Percentiles rank a stretch among this genome's conserved stretches.
Conservation (phyloP, 495 filamentous ascomycete species). For the Penicillium lagena region DNA sequence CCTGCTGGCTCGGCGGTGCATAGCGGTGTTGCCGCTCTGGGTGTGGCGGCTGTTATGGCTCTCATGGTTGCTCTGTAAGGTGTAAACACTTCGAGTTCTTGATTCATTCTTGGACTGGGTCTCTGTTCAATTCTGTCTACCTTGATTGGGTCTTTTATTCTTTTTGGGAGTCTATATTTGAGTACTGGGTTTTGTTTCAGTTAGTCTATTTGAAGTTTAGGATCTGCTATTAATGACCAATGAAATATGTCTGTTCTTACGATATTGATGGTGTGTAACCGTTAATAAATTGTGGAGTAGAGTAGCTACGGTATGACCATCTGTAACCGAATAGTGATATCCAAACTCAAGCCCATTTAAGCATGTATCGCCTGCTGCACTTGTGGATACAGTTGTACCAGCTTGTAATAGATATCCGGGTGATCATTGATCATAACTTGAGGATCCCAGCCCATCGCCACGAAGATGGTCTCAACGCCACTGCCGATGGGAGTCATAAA, state of each 20-base stretch:
- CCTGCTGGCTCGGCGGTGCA: slow-evolving; percentile 4
- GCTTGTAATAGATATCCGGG: slow-evolving; percentile 67
- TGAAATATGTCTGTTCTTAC: not conserved
- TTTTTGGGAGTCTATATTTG: slow-evolving; percentile 7
- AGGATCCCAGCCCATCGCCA: slow-evolving; percentile 83
- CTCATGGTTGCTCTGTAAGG: slow-evolving; percentile 20
- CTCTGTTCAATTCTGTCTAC: not conserved
- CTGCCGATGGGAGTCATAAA: slow-evolving; percentile 71
- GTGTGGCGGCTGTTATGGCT: slow-evolving; percentile 20
- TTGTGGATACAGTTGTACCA: slow-evolving; percentile 75
- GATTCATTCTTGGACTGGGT: no score
- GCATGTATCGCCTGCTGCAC: slow-evolving; percentile 69
- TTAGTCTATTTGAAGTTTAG: not conserved
- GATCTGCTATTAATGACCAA: slow-evolving; percentile 14
- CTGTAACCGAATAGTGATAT: not conserved
- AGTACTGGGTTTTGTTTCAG: not conserved
- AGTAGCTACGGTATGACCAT: not conserved
- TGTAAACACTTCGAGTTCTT: not conserved
- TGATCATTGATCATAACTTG: slow-evolving; percentile 78
- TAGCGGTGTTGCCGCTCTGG: slow-evolving; percentile 10
- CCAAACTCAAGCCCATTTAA: slow-evolving; percentile 12
- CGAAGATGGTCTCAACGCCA: slow-evolving; percentile 73
- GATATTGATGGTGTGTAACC: not conserved
- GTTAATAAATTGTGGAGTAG: no score
- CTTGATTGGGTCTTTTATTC: not conserved